phyloP scores from a whole-genome alignment of 805 yeast species.

The Monosporozyma aquatica region DNA sequence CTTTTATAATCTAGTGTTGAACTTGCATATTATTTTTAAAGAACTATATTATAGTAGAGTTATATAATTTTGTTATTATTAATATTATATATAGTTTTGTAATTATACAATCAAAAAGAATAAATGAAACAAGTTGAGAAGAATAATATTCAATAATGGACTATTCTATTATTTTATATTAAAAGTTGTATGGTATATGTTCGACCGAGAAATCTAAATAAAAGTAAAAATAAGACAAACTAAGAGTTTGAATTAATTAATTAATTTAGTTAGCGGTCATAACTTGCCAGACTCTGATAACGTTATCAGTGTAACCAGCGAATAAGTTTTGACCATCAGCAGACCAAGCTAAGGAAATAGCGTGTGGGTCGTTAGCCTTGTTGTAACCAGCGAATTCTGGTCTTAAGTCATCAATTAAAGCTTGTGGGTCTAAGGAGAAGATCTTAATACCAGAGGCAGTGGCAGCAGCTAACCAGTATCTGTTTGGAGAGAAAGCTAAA shows the following conservation, averaged over 20 bases:
- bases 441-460: conserved; percentile 96
- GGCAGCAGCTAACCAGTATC: conserved; percentile 99
- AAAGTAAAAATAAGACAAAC: neutral
- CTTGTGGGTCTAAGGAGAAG: conserved; percentile 93
- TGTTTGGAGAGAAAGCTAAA: conserved; percentile 99
- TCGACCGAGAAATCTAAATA: conserved; percentile 1
- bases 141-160: neutral
- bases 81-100: conserved; percentile 1
- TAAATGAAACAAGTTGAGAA: conserved; percentile 2
- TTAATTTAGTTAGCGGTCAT: conserved; percentile 54
- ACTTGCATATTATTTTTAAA: conserved; percentile 1
- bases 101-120: conserved; percentile 4
- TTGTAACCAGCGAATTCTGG: conserved; percentile 88
- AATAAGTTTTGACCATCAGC: conserved; percentile 99
- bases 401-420: conserved; percentile 91
- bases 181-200: neutral
- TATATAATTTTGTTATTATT: neutral
- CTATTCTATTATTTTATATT: conserved; percentile 1
- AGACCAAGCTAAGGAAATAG: conserved; percentile 98
- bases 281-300: conserved; percentile 99
- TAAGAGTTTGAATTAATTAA: neutral
- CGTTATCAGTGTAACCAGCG: conserved; percentile 99
- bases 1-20: neutral
- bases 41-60: neutral
- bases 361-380: conserved; percentile 95